These are phyloP conservation scores for Barnettozyma botsteinii DNA, from an alignment of 805 yeast species.

Conservation along the genomic window DNA sequence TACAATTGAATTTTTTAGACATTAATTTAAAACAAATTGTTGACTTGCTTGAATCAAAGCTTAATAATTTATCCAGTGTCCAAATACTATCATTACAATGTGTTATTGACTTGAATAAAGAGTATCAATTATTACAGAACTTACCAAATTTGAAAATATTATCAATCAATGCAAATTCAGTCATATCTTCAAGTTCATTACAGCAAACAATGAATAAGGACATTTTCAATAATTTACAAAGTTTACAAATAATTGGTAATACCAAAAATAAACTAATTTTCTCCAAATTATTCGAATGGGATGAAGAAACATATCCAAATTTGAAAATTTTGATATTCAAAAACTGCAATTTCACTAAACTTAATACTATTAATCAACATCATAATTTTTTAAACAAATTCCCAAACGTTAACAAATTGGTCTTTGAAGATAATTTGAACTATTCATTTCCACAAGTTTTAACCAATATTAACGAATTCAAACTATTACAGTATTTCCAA, in stretches of 20 bases:
- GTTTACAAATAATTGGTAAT: slow-evolving; percentile 17
- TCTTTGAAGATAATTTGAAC: slow-evolving; percentile 19
- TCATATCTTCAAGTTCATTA: slow-evolving; percentile 6
- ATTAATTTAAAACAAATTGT: slow-evolving; percentile 14
- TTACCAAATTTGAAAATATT: slow-evolving; percentile 17
- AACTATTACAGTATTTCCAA: slow-evolving; percentile 8
- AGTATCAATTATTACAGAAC: slow-evolving; percentile 12
- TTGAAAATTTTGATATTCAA: slow-evolving; percentile 15
- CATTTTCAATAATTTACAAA: slow-evolving; percentile 9
- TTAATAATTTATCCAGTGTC: slow-evolving; percentile 4
- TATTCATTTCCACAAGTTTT: slow-evolving; percentile 7
- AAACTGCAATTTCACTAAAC: slow-evolving; percentile 18
- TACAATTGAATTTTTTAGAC: slow-evolving; percentile 16
- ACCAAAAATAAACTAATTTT: slow-evolving; percentile 16
- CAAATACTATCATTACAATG: slow-evolving; percentile 15
- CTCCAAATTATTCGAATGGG: slow-evolving; percentile 16
- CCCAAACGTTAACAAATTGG: slow-evolving; percentile 12
- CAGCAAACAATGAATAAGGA: background rate
- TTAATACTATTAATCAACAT: slow-evolving; percentile 15
- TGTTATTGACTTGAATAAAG: slow-evolving; percentile 14
- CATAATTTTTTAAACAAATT: slow-evolving; percentile 22
- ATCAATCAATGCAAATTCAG: slow-evolving; percentile 5
- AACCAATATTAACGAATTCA: slow-evolving; percentile 8
- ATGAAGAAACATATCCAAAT: slow-evolving; percentile 11
- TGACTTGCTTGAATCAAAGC: slow-evolving; percentile 3